phyloP scores from a whole-genome alignment of 495 filamentous ascomycete genomes.

The Bathelium albidoporum region DNA sequence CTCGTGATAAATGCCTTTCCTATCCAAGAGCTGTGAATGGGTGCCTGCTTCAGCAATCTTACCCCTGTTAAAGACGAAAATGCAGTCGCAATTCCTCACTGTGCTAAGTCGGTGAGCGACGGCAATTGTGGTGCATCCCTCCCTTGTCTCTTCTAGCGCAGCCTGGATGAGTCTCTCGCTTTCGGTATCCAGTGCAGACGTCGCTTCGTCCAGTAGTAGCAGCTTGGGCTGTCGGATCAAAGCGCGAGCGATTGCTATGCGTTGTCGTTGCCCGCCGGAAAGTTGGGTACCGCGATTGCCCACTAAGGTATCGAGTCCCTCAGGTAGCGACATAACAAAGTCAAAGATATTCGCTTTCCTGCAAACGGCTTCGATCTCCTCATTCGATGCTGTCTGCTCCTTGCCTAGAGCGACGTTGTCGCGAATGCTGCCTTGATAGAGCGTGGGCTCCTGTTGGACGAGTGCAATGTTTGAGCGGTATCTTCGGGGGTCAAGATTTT shows the following conservation, averaged over 20 bases:
- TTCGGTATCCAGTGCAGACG: conserved; percentile 69
- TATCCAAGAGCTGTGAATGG: conserved; percentile 11
- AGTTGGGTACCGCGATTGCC: conserved; percentile 70
- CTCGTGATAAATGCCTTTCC: conserved; percentile 18
- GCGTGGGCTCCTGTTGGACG: conserved; percentile 26
- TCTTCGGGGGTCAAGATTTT: conserved; percentile 11
- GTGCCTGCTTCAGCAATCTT: conserved; percentile 9
- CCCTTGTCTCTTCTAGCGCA: conserved; percentile 62
- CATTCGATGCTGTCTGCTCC: conserved; percentile 17
- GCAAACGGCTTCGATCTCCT: conserved; percentile 21
- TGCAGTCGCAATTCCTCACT: conserved; percentile 31
- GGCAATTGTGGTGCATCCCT: conserved; percentile 67
- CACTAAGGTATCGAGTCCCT: conserved; percentile 66
- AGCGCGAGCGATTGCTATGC: conserved; percentile 67
- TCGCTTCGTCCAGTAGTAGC: conserved; percentile 73
- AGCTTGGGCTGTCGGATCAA: conserved; percentile 61
- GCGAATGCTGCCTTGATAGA: conserved; percentile 26
- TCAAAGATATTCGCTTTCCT: conserved; percentile 25
- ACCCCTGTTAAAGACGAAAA: conserved; percentile 8
- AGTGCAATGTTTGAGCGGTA: conserved; percentile 20
- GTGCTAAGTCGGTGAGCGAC: conserved; percentile 70
- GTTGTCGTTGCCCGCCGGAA: conserved; percentile 77
- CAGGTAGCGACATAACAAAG: conserved; percentile 36
- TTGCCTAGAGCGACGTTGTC: conserved; percentile 25
- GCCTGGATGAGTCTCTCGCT: conserved; percentile 76